phyloP scores from a whole-genome alignment of 805 yeast genomes.

The Metschnikowia dekortorum region DNA sequence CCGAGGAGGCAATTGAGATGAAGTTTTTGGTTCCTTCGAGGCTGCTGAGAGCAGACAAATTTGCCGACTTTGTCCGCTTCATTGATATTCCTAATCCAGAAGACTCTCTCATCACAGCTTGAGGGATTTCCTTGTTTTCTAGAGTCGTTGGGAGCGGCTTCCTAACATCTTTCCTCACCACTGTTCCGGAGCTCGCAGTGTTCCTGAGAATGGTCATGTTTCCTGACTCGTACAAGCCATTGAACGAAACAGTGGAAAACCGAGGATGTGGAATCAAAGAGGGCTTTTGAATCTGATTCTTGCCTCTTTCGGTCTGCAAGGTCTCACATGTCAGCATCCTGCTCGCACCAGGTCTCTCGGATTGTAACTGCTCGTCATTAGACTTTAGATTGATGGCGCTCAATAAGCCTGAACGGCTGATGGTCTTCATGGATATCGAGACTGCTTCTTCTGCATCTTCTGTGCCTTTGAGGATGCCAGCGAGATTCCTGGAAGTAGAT shows the following conservation, averaged over 20 bases:
- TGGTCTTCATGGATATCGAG: neutral
- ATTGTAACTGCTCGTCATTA: neutral
- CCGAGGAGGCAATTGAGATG: slow-evolving; percentile 19
- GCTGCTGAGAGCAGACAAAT: neutral
- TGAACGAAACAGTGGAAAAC: slow-evolving; percentile 40
- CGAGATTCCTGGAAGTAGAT: slow-evolving; percentile 33
- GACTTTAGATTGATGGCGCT: neutral
- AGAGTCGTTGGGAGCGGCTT: slow-evolving; percentile 9
- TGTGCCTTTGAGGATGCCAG: slow-evolving; percentile 14
- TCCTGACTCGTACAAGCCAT: slow-evolving; percentile 24
- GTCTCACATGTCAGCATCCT: neutral
- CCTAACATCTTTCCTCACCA: slow-evolving; percentile 6
- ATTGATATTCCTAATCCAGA: slow-evolving; percentile 23
- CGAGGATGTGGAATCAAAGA: slow-evolving; percentile 39
- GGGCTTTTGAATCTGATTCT: slow-evolving; percentile 1
- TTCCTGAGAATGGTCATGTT: slow-evolving; percentile 8
- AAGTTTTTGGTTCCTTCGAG: slow-evolving; percentile 12
- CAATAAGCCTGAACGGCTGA: neutral
- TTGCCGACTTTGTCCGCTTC: neutral
- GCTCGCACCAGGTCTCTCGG: neutral
- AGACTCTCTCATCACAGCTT: slow-evolving; percentile 21
- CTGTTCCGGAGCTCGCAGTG: slow-evolving; percentile 15
- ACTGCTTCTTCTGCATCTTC: slow-evolving; percentile 4
- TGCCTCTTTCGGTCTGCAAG: neutral
- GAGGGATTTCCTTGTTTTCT: slow-evolving; percentile 19